A percentile compares a stretch with the other conserved stretches of the same genome.
phyloP scores from a whole-genome alignment of 2,329 filamentous ascomycete genomes.

The Colletotrichum acutatum region DNA sequence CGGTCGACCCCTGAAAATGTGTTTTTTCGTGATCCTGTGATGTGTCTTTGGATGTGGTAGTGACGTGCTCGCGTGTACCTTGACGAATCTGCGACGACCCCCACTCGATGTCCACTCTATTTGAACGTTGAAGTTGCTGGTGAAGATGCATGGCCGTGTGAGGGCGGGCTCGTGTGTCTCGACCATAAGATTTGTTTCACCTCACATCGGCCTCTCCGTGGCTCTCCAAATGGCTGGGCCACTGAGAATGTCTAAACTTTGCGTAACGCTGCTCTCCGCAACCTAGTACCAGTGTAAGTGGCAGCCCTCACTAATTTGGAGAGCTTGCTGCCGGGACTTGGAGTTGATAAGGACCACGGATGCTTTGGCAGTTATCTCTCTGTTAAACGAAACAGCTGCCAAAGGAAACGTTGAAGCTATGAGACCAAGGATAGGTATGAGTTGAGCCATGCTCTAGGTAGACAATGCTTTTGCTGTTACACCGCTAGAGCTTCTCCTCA shows the following conservation, averaged over 20 bases:
- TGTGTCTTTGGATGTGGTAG: background rate
- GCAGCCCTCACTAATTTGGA: background rate
- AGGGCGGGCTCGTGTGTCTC: background rate
- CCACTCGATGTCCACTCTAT: background rate
- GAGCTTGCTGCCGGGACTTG: background rate
- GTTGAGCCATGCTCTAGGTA: background rate
- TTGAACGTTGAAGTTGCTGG: background rate
- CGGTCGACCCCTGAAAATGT: background rate
- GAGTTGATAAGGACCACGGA: background rate
- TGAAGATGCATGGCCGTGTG: background rate
- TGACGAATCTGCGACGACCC: constrained; percentile 3
- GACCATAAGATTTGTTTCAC: constrained; percentile 13
- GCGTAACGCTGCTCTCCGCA: background rate
- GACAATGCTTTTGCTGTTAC: background rate
- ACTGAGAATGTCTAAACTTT: background rate
- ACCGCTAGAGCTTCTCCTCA: constrained; percentile 11
- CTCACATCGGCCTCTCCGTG: background rate
- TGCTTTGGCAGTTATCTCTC: background rate
- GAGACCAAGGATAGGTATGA: background rate
- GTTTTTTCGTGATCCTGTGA: constrained; percentile 5
- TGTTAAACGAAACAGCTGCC: background rate
- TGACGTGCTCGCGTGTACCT: constrained; percentile 13
- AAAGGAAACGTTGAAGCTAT: background rate
- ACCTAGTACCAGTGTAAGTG: background rate
- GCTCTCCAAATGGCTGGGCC: background rate